phyloP scores from a whole-genome alignment of 345 rosid genomes.

The Populus deltoides region DNA sequence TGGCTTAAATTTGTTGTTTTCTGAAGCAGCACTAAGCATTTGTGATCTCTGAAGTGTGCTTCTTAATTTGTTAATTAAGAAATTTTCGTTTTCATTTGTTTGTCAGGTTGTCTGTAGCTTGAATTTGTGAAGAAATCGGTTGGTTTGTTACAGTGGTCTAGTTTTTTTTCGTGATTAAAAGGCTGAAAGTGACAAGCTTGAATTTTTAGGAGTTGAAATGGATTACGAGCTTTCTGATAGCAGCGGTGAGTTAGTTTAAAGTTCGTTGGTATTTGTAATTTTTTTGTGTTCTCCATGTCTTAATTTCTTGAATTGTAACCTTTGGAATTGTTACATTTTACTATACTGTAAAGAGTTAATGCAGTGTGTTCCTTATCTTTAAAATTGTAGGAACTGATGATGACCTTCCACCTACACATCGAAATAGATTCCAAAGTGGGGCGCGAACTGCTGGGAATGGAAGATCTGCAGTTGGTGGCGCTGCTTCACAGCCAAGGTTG shows the following conservation, averaged over 20 bases:
- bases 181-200: neutral
- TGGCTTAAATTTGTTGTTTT: neutral
- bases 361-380: neutral
- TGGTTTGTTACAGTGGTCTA: neutral
- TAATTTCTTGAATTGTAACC: neutral
- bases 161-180: neutral
- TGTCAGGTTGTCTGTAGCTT: constrained; percentile 18
- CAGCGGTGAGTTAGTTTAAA: constrained; percentile 33
- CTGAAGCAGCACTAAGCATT: neutral
- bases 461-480: constrained; percentile 58
- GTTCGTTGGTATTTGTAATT: neutral
- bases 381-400: constrained; percentile 84
- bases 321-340: neutral
- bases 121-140: neutral
- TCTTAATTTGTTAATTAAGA: neutral
- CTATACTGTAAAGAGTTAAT: neutral
- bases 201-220: constrained; percentile 24
- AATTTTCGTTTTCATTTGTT: constrained; percentile 2
- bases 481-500: constrained; percentile 61
- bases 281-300: neutral
- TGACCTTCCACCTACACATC: constrained; percentile 93
- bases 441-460: constrained; percentile 76
- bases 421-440: constrained; percentile 81
- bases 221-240: constrained; percentile 41
- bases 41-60: neutral